A percentile compares a stretch with the other conserved stretches of the same genome.
Evolutionary conservation across 345 rosid species (phyloP).

Genomic region (Sonneratia alba): DNA sequence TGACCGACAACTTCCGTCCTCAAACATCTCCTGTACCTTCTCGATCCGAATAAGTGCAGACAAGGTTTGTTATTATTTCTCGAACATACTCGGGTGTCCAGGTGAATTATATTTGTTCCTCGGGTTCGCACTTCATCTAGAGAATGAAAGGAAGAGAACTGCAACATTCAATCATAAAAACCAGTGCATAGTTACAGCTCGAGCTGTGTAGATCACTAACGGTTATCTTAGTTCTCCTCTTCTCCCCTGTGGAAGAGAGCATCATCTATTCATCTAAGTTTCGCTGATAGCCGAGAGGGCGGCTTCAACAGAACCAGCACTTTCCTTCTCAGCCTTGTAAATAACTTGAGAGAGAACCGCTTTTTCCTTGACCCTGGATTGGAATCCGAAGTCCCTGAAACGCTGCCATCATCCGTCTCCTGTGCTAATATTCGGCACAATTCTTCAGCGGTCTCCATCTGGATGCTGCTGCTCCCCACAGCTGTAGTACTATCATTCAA

Average conservation of each 20-base stretch:
- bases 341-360: background rate
- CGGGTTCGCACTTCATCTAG: no score
- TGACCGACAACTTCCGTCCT: background rate
- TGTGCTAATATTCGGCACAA: background rate
- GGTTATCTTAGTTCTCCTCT: background rate
- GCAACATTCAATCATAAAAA: no score
- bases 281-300: background rate
- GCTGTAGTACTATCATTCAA: background rate
- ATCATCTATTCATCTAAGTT: no score
- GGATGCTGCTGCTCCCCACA: background rate
- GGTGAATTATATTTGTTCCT: no score
- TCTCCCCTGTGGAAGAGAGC: background rate
- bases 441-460: background rate
- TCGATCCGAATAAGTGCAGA: background rate
- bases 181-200: background rate
- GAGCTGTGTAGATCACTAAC: background rate
- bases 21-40: background rate
- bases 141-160: no score
- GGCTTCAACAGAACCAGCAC: background rate
- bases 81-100: no score
- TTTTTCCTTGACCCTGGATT: background rate
- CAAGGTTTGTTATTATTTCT: no score
- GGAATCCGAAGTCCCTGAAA: background rate
- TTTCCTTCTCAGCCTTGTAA: background rate
- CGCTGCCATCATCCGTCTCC: background rate